Evolutionary conservation across 139 green algal genomes (phyloP).

Genomic region (Raphidocelis subcapitata): DNA sequence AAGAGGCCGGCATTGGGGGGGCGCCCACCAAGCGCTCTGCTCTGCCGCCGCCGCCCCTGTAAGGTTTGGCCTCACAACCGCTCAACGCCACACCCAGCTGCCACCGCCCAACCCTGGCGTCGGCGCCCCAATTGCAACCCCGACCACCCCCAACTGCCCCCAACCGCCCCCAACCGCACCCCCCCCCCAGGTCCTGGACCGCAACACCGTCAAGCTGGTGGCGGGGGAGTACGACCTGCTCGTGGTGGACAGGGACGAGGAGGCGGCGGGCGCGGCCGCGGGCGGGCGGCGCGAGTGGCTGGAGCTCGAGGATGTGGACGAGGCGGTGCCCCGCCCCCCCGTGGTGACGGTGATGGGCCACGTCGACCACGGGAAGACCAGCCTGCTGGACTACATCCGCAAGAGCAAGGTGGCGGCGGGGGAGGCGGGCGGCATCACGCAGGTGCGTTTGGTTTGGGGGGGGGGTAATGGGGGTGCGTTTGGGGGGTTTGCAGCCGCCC

Average conservation of each 20-base stretch:
- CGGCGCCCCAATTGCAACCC: too few species aligned
- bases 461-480: too few species aligned
- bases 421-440: conserved; percentile 98
- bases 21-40: too few species aligned
- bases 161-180: too few species aligned
- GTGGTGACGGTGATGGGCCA: conserved; percentile 99
- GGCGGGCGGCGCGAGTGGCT: conserved; percentile 68
- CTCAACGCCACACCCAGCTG: neutral
- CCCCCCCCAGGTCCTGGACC: conserved; percentile 57
- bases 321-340: conserved; percentile 69
- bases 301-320: conserved; percentile 80
- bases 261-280: conserved; percentile 19
- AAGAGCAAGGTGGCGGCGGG: conserved; percentile 84
- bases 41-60: neutral
- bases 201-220: conserved; percentile 72
- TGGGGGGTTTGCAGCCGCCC: too few species aligned
- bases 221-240: conserved; percentile 72
- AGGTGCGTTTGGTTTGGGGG: conserved; percentile 39
- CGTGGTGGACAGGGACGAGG: conserved; percentile 51
- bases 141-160: too few species aligned
- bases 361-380: conserved; percentile 97
- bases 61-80: neutral
- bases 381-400: conserved; percentile 88
- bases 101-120: too few species aligned
- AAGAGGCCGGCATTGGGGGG: too few species aligned